Evolutionary conservation across 2,329 filamentous ascomycete species (phyloP), one percentile per base, ranked within the genome.

Genomic region (Curvularia sp.): DNA sequence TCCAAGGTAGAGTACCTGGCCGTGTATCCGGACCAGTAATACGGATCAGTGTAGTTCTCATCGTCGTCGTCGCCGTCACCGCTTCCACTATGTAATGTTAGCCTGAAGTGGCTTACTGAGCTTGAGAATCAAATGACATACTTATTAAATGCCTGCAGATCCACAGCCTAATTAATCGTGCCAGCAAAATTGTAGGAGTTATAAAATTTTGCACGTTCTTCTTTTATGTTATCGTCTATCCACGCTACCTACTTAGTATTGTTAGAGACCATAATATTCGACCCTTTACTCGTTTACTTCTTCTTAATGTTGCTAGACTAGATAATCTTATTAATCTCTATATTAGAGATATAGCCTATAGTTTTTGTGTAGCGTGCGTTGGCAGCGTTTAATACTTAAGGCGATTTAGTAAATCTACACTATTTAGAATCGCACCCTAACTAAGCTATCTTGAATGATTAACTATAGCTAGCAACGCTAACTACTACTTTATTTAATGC

Each of bases 331-430:
- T 63, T 8, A 45, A 81, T 78, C 67, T 81, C 79, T 1, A 74
- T 72, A 47, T 79, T 65, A 1, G 78, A 64, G 5, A 81, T 71
- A 53, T 80, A 80, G 2, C 79, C 79, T 0, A 58, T 61, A 0
- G 74, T 78, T 4, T 54, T 59, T 1, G 79, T 82, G 59, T 79
- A 81, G 1, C 30, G 23, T 1, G 77, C 80, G 3, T 57, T 48
- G 2, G 49, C 36, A 0, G 77, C 78, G 2, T 64, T 45, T 1
- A 77, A 79, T 1, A 27, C 13, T 18, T 23, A 23, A 0, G 50
- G 25, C 8, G 23, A 27, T 13, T 47, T 32, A 21, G 48, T 42
- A 15, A 41, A 59, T 3, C 13, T n/a, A 13, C 57, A 55, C 3
- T 19, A 10, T 5, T 19, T 8, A 15, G 19, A 27, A 19, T 10